phyloP scores from a whole-genome alignment of 768 basidiomycete species.

The Cystobasidium tubakii region DNA sequence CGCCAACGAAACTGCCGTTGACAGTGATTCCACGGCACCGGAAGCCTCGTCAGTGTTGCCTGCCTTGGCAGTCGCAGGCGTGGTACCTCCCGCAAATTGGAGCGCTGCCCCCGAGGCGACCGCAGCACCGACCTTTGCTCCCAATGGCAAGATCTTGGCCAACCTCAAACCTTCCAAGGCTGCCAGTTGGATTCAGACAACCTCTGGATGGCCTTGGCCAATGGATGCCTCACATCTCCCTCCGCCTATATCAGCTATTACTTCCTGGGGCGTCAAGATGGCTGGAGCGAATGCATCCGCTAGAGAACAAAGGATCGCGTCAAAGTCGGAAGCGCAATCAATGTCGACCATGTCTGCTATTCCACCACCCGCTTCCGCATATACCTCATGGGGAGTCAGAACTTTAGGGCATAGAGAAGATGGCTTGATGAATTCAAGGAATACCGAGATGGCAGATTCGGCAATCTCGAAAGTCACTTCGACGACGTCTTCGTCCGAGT shows the following conservation, averaged over 20 bases:
- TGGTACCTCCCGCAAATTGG: neutral
- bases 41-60: no score
- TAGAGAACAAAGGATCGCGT: neutral
- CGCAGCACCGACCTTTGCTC: neutral
- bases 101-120: neutral
- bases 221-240: neutral
- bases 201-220: neutral
- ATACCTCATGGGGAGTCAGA: neutral
- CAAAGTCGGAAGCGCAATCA: neutral
- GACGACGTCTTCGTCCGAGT: neutral
- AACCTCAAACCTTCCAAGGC: neutral
- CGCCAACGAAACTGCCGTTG: neutral
- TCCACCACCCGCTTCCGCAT: neutral
- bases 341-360: neutral
- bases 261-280: neutral
- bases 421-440: neutral
- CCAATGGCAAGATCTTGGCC: neutral
- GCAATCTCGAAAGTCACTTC: neutral
- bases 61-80: no score
- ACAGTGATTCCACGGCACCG: no score
- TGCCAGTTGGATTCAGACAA: neutral
- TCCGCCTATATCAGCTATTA: neutral
- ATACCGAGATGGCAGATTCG: neutral
- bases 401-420: neutral
- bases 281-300: neutral